A percentile compares a stretch with the other conserved stretches of the same genome.
Conservation (phyloP, 306 rosid species). For the Acacia acuminata region DNA sequence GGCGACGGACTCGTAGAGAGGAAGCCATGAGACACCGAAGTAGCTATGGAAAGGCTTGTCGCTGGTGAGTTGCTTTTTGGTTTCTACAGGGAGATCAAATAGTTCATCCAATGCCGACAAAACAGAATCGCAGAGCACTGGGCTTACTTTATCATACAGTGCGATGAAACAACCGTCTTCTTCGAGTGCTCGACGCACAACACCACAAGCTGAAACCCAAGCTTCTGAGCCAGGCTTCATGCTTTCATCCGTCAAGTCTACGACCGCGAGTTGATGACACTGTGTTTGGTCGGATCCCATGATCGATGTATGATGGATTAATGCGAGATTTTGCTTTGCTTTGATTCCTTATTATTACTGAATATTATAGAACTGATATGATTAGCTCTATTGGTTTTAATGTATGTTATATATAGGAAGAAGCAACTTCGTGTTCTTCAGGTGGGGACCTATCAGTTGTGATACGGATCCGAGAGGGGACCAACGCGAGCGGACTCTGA, state of each 20-base stretch:
- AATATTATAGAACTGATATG: too few species aligned
- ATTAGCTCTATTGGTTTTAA: too few species aligned
- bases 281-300: conserved; percentile 38
- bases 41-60: conserved; percentile 43
- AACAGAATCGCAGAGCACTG: conserved; percentile 33
- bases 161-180: conserved; percentile 44
- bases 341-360: too few species aligned
- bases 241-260: conserved; percentile 35
- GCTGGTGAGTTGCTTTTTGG: conserved; percentile 34
- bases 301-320: too few species aligned
- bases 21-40: conserved; percentile 34
- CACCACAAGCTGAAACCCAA: conserved; percentile 39
- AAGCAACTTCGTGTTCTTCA: too few species aligned
- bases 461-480: neutral
- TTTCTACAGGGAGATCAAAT: conserved; percentile 36
- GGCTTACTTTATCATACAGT: conserved; percentile 18
- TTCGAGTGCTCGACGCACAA: conserved; percentile 31
- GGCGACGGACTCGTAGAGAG: conserved; percentile 47
- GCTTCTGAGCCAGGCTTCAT: conserved; percentile 38
- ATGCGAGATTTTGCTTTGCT: too few species aligned
- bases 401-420: too few species aligned
- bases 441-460: too few species aligned
- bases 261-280: conserved; percentile 9
- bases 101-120: conserved; percentile 26
- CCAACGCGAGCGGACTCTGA: neutral